Percentiles rank a stretch among this genome's conserved stretches.
phyloP scores from a whole-genome alignment of 805 yeast genomes.

The Candida germanica region DNA sequence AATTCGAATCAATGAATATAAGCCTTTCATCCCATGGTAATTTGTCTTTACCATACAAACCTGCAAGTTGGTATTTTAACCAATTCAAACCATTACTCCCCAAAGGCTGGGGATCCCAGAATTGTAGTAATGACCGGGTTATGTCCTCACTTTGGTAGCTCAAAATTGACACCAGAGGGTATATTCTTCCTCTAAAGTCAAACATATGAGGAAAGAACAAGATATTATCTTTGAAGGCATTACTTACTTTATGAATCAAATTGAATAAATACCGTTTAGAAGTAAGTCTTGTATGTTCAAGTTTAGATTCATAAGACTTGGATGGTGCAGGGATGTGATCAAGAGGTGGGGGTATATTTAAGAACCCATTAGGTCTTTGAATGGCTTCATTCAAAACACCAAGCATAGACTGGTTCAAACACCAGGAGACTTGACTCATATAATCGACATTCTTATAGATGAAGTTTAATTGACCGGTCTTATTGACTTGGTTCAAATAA shows the following conservation, averaged over 20 bases:
- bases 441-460: constrained; percentile 26
- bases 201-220: constrained; percentile 35
- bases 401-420: constrained; percentile 27
- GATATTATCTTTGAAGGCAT: constrained; percentile 22
- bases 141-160: constrained; percentile 36
- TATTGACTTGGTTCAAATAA: constrained; percentile 24
- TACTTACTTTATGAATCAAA: constrained; percentile 19
- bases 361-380: constrained; percentile 18
- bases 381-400: constrained; percentile 20
- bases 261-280: constrained; percentile 19
- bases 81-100: constrained; percentile 36
- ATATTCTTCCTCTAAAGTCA: constrained; percentile 42
- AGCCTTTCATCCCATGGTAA: constrained; percentile 22
- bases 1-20: constrained; percentile 23
- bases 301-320: neutral
- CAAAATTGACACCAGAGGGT: constrained; percentile 35
- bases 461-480: constrained; percentile 31
- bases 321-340: neutral
- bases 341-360: constrained; percentile 23
- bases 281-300: constrained; percentile 13
- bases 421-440: constrained; percentile 34
- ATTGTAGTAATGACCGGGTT: constrained; percentile 31
- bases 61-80: constrained; percentile 39
- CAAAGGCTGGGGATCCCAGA: constrained; percentile 35
- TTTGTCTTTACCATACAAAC: constrained; percentile 29